These are phyloP conservation scores for Escallonia herrerae DNA, from an alignment of 129 eudicot genomes.

Conservation along the genomic window DNA sequence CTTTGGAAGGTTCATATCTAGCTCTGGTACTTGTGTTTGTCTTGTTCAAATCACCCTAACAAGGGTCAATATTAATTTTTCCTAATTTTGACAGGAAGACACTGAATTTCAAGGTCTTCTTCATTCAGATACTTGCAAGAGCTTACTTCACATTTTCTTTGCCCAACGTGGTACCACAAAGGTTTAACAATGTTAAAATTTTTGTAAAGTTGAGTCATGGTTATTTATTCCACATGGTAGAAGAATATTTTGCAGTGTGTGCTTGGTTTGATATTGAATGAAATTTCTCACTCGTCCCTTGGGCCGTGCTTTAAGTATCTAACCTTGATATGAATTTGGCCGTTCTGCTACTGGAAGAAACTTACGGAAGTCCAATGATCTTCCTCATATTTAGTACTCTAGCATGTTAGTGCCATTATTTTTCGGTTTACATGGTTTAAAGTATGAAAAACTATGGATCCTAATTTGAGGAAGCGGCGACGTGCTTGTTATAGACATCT, in stretches of 20 bases:
- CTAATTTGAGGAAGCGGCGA: too few relatives aligned
- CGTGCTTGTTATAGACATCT: too few relatives aligned
- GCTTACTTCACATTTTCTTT: conserved; percentile 85
- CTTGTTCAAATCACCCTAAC: neutral
- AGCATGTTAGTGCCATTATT: too few relatives aligned
- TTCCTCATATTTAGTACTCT: too few relatives aligned
- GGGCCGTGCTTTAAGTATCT: too few relatives aligned
- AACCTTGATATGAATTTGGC: too few relatives aligned
- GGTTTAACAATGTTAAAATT: conserved; percentile 29
- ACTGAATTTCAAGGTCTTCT: conserved; percentile 59
- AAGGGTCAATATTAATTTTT: neutral
- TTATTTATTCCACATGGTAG: neutral
- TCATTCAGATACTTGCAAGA: conserved; percentile 69
- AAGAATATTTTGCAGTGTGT: neutral
- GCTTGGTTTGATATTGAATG: neutral
- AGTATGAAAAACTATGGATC: too few relatives aligned
- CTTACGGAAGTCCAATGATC: too few relatives aligned
- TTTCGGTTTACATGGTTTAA: too few relatives aligned
- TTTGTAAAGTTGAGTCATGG: neutral
- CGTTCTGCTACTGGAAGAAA: too few relatives aligned
- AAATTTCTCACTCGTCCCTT: neutral
- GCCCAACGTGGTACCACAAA: conserved; percentile 83
- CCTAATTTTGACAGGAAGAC: conserved; percentile 57
- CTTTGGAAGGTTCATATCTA: conserved; percentile 62
- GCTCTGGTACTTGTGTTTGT: neutral